These are phyloP conservation scores for Trametes pubescens DNA, from an alignment of 1,284 basidiomycete species.

Conservation along the genomic window DNA sequence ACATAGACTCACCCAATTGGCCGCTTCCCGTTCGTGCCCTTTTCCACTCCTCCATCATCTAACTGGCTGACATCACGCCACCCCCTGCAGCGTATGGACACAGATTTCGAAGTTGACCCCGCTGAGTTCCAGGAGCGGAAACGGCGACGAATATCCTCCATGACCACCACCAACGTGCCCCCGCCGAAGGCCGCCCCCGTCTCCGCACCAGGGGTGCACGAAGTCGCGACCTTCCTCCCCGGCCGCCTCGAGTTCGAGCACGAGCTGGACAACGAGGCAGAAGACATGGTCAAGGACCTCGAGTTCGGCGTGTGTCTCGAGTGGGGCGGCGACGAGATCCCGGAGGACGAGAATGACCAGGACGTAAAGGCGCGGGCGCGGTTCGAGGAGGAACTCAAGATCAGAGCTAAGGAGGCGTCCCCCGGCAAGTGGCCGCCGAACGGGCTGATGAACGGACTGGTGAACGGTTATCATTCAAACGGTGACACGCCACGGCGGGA, in stretches of 20 bases:
- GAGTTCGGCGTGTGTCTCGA: constrained; percentile 91
- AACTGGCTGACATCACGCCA: constrained; percentile 16
- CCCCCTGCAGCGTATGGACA: constrained; percentile 64
- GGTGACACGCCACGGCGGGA: constrained; percentile 39
- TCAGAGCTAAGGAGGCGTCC: constrained; percentile 43
- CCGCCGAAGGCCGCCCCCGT: constrained; percentile 81
- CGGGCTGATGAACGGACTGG: constrained; percentile 49
- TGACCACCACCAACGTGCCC: constrained; percentile 63
- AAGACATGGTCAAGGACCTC: constrained; percentile 94
- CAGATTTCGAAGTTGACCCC: constrained; percentile 76
- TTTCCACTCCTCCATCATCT: constrained; percentile 18
- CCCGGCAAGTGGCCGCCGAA: constrained; percentile 45
- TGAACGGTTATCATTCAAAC: constrained; percentile 53
- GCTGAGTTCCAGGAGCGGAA: constrained; percentile 89
- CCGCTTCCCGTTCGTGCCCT: constrained; percentile 73
- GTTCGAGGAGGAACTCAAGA: constrained; percentile 69
- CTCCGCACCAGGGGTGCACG: constrained; percentile 95
- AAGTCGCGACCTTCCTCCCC: constrained; percentile 93
- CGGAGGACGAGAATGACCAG: constrained; percentile 74
- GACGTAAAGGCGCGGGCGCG: constrained; percentile 75
- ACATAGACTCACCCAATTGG: constrained; percentile 81
- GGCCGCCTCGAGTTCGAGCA: constrained; percentile 98
- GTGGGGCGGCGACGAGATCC: constrained; percentile 87
- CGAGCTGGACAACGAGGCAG: constrained; percentile 96
- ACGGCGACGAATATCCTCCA: constrained; percentile 81